Percentiles rank a stretch among this genome's conserved stretches.
phyloP scores from a whole-genome alignment of 495 filamentous ascomycete genomes.

The Lineolata rhizophorae region DNA sequence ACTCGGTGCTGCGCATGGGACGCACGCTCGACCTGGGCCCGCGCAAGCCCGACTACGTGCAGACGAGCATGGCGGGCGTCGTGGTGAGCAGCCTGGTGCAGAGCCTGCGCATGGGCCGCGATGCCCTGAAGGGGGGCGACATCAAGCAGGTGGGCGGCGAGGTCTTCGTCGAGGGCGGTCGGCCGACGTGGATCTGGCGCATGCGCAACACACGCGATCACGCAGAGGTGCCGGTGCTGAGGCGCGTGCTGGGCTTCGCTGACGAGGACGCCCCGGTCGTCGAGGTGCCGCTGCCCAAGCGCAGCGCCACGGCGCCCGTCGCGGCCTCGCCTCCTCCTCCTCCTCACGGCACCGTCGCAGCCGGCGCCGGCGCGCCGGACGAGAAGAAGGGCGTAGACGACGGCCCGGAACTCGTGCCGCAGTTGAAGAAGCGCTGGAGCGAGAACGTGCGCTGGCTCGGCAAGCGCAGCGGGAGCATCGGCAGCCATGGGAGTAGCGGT shows the following conservation, averaged over 20 bases:
- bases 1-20: conserved; percentile 50
- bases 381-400: not conserved
- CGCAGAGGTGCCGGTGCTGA: conserved; percentile 40
- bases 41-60: conserved; percentile 41
- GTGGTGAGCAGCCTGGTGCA: conserved; percentile 31
- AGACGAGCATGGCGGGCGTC: conserved; percentile 22
- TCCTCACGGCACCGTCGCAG: not conserved
- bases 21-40: conserved; percentile 36
- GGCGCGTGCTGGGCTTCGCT: conserved; percentile 37
- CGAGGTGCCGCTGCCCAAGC: too few relatives aligned
- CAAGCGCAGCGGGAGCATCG: too few relatives aligned
- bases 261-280: too few relatives aligned
- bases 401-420: not conserved
- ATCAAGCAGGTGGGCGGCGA: conserved; percentile 59
- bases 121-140: conserved; percentile 44
- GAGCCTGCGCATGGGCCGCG: conserved; percentile 28
- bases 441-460: too few relatives aligned
- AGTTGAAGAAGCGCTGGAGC: too few relatives aligned
- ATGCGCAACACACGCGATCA: conserved; percentile 70
- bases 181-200: conserved; percentile 58
- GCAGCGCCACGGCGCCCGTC: too few relatives aligned
- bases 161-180: conserved; percentile 55
- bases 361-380: not conserved
- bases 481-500: too few relatives aligned
- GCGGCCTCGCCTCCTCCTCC: conserved; percentile 1